Base-by-base conservation (phyloP, 2,329 filamentous ascomycete species). In the Alternaria brassicae region DNA sequence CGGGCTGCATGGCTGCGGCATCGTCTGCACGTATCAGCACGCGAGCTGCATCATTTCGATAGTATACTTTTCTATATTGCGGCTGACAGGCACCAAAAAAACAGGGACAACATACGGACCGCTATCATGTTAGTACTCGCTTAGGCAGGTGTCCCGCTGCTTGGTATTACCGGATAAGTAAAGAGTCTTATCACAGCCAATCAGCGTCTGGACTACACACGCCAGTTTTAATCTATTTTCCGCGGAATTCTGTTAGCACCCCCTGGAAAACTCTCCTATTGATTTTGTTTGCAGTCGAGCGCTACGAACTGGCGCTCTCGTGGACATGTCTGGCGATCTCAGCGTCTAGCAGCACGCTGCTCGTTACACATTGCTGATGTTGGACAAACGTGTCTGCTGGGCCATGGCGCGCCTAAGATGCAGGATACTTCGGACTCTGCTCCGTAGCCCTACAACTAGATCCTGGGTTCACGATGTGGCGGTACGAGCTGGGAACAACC, bases 101-200 rank as follows among this genome's bases (percentile, higher is more conserved):
- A 32, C 37, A 49, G 37, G 27, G 45, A 19, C 52, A 7, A 17
- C 36, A 27, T 56, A 36, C 44, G 30, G 30, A 34, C 44, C 32
- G 45, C 56, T 59, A 56, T 59, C 56, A 45, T 34, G 39, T 51
- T 56, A 44, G 44, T 50, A 15, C 56, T 56, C 56, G 52, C 56
- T 51, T 59, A 59, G 56, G 56, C 52, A 56, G 45, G 17, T 54
- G 52, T 50, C 44, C 56, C 52, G 56, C 32, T 42, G 42, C 56
- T 55, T 55, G 52, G 52, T 56, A 44, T 56, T 42, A 42, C 52
- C 56, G 39, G 52, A 59, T 59, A 49, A 36, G 45, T 50, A 45
- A 42, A 41, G 51, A 17, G n/a, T 30, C 52, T 59, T 59, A 59
- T 59, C 56, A 45, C 21, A 19, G n/a, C 56, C 56, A 56, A 59